Evolutionary conservation across 2,329 filamentous ascomycete genomes (phyloP), one percentile per base, ranked within the genome.

Genomic region (Microsporum ferrugineum): DNA sequence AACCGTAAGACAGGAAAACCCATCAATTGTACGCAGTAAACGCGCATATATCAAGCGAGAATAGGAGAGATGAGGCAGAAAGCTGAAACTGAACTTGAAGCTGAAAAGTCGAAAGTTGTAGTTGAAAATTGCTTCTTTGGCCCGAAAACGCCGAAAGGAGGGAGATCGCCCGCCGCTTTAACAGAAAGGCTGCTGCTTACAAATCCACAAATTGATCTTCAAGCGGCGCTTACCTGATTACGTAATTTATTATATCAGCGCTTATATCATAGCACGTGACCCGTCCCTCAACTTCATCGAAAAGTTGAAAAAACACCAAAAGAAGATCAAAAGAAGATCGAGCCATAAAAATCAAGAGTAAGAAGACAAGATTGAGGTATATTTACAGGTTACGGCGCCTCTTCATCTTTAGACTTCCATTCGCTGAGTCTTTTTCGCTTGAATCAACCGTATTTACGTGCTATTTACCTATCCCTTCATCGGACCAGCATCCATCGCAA

Each of bases 401-500:
- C 17, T 23, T 23, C 17, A 23, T n/a, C 38, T 41, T 41, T n/a
- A n/a, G 2, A 1, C n/a, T 41, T 3, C 10, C 38, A 41, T n/a
- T n/a, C 10, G 8, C 12, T 41, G 38, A 3, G 10, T 41, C 38
- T 41, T 41, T 41, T 41, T 41, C 10, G 3, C 12, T 41, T 41
- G 2, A 41, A 41, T n/a, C 38, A 10, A 41, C 5, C 38, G n/a
- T 1, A 5, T 14, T 14, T 14, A 41, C 38, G 38, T 41, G n/a
- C 38, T 5, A 41, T 14, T 41, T 41, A 14, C 5, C 39, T 14
- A 6, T n/a, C 39, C 6, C 14, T n/a, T 43, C 39, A n/a, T 8
- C 43, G 10, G 6, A 47, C 43, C 43, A 41, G 39, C 12, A 3
- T 41, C 7, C 5, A 12, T 41, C 41, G 34, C 14, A 59, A 71